Percentiles rank a stretch among this genome's conserved stretches.
Conservation (phyloP, 2,329 filamentous ascomycete species). For the Microcera coccophila region DNA sequence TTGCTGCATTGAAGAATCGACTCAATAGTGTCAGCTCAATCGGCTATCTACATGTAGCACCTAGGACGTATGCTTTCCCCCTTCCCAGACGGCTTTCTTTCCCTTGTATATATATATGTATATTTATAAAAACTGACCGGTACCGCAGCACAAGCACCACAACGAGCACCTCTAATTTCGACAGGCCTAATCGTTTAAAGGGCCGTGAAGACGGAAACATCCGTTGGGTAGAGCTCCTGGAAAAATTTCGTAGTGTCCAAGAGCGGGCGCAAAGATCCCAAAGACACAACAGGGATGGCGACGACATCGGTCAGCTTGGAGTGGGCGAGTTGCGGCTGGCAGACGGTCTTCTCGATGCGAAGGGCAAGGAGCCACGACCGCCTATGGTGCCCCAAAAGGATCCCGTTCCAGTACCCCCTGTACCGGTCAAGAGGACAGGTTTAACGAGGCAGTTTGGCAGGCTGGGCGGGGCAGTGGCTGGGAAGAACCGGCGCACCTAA, state of each 20-base stretch:
- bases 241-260: conserved; percentile 90
- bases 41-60: conserved; percentile 83
- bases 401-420: conserved; percentile 36
- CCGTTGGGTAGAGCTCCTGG: conserved; percentile 86
- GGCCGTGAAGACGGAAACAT: conserved; percentile 79
- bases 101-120: not conserved
- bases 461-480: conserved; percentile 66
- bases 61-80: conserved; percentile 58
- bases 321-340: conserved; percentile 40
- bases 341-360: conserved; percentile 40
- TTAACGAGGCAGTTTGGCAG: conserved; percentile 67
- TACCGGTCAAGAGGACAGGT: conserved; percentile 56
- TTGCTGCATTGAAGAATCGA: conserved; percentile 92
- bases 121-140: not conserved
- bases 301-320: conserved; percentile 45
- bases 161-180: conserved; percentile 56
- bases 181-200: conserved; percentile 74
- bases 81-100: not conserved
- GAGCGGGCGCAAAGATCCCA: conserved; percentile 75
- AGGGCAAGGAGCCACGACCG: conserved; percentile 39
- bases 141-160: conserved; percentile 41
- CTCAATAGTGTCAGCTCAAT: conserved; percentile 97
- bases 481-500: conserved; percentile 53
- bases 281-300: conserved; percentile 50
- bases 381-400: conserved; percentile 51